A percentile compares a stretch with the other conserved stretches of the same genome.
These are phyloP conservation scores for Pelargonium fulgidum DNA, from an alignment of 441 rosid genomes.

Conservation along the genomic window DNA sequence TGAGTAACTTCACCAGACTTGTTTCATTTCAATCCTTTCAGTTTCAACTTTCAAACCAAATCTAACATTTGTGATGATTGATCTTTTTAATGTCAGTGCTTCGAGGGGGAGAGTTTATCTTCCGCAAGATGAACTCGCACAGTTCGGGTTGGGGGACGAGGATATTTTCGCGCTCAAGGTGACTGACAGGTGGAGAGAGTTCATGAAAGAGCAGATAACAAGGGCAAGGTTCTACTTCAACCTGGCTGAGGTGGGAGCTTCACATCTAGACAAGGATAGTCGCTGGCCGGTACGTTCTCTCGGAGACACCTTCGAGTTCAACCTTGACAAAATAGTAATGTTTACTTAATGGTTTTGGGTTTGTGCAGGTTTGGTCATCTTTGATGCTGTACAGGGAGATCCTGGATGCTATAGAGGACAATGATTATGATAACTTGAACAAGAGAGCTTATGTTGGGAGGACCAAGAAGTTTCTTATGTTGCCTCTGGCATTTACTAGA, in stretches of 20 bases:
- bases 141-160: conserved; percentile 34
- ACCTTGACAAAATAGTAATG: no score
- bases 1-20: conserved; percentile 18
- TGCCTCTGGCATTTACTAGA: conserved; percentile 36
- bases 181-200: conserved; percentile 38
- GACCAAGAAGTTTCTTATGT: conserved; percentile 32
- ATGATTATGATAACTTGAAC: conserved; percentile 37
- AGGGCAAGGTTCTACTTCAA: conserved; percentile 44
- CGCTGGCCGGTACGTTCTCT: conserved; percentile 39
- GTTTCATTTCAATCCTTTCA: background rate
- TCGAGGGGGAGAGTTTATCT: conserved; percentile 45
- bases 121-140: conserved; percentile 40
- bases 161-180: conserved; percentile 37
- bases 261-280: conserved; percentile 41
- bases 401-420: conserved; percentile 41
- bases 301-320: no score
- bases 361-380: conserved; percentile 48
- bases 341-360: no score
- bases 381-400: conserved; percentile 34
- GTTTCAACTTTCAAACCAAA: background rate
- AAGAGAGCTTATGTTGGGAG: conserved; percentile 41
- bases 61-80: background rate
- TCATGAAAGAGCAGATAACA: conserved; percentile 43
- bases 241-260: conserved; percentile 40
- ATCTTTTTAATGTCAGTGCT: conserved; percentile 24